These are phyloP conservation scores for Tulasnella sp. DNA, from an alignment of 768 basidiomycete species.

Conservation along the genomic window DNA sequence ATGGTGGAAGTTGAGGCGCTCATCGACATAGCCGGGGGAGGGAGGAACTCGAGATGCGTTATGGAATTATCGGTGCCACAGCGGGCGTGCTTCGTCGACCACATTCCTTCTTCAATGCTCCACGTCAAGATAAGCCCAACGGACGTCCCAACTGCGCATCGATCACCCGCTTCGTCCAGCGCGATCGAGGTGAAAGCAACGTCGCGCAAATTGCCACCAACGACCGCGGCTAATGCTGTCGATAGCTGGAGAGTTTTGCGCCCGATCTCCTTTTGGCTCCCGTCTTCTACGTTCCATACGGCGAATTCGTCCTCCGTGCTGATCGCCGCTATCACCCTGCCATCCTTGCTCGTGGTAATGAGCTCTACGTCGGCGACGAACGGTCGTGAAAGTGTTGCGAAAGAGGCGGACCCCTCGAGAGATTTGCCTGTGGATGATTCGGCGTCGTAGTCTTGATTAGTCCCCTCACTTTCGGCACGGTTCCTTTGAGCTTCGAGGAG, in stretches of 20 bases:
- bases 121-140: slow-evolving; percentile 63
- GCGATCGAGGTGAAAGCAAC: slow-evolving; percentile 49
- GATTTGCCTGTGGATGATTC: slow-evolving; percentile 42
- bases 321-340: slow-evolving; percentile 62
- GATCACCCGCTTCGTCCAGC: slow-evolving; percentile 56
- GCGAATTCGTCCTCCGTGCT: slow-evolving; percentile 74
- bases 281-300: slow-evolving; percentile 53
- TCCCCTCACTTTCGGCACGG: slow-evolving; percentile 52
- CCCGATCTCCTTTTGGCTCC: neutral
- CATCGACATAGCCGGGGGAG: neutral
- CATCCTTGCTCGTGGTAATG: slow-evolving; percentile 64
- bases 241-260: neutral
- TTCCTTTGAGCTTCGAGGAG: slow-evolving; percentile 75
- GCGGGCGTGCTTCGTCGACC: slow-evolving; percentile 4
- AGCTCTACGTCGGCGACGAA: slow-evolving; percentile 81
- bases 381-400: slow-evolving; percentile 72
- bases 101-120: slow-evolving; percentile 41
- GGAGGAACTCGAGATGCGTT: neutral
- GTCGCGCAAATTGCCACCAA: neutral
- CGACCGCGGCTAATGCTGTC: neutral
- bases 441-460: slow-evolving; percentile 34
- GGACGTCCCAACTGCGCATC: slow-evolving; percentile 74
- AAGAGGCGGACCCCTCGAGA: slow-evolving; percentile 42
- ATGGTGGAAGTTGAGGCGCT: neutral
- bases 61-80: slow-evolving; percentile 14